Evolutionary conservation across 2,329 filamentous ascomycete genomes (phyloP).

Genomic region (Phyllachora maydis): DNA sequence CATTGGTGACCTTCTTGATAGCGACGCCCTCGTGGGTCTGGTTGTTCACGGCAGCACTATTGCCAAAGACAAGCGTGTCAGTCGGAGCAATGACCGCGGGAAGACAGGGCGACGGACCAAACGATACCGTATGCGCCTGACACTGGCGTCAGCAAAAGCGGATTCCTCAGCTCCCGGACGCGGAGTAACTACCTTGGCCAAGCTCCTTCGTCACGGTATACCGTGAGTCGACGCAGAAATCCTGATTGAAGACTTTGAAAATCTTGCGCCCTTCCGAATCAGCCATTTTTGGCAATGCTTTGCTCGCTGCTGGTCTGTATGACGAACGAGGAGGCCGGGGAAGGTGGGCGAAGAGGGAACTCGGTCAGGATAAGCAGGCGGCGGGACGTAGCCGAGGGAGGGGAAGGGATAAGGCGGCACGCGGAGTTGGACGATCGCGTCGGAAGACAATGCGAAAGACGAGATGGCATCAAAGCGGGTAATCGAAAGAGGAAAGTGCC

Average conservation of each 20-base stretch:
- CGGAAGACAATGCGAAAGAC: too few relatives aligned
- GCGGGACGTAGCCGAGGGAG: not conserved
- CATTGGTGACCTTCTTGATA: conserved; percentile 99
- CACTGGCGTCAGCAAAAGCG: too few relatives aligned
- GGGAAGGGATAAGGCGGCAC: too few relatives aligned
- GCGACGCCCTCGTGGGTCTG: conserved; percentile 84
- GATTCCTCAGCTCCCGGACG: too few relatives aligned
- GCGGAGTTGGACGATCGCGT: too few relatives aligned
- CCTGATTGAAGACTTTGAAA: conserved; percentile 99
- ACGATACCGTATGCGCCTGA: too few relatives aligned
- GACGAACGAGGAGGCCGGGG: not conserved
- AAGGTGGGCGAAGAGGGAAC: not conserved
- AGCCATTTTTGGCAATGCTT: conserved; percentile 9
- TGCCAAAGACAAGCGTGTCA: too few relatives aligned
- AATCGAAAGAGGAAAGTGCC: too few relatives aligned
- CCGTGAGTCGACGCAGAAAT: conserved; percentile 94
- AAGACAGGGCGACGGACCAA: conserved; percentile 39
- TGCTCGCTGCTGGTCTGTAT: not conserved
- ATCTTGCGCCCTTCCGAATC: conserved; percentile 46
- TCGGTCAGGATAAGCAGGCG: not conserved
- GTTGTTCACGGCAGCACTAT: conserved; percentile 77
- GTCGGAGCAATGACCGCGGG: too few relatives aligned
- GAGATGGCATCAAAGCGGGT: too few relatives aligned
- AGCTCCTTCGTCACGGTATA: conserved; percentile 98
- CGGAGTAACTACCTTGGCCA: conserved; percentile 91